A percentile compares a stretch with the other conserved stretches of the same genome.
These are phyloP conservation scores for Ophiocordyceps camponoti-saundersi DNA, from an alignment of 2,329 filamentous ascomycete species.

Conservation along the genomic window DNA sequence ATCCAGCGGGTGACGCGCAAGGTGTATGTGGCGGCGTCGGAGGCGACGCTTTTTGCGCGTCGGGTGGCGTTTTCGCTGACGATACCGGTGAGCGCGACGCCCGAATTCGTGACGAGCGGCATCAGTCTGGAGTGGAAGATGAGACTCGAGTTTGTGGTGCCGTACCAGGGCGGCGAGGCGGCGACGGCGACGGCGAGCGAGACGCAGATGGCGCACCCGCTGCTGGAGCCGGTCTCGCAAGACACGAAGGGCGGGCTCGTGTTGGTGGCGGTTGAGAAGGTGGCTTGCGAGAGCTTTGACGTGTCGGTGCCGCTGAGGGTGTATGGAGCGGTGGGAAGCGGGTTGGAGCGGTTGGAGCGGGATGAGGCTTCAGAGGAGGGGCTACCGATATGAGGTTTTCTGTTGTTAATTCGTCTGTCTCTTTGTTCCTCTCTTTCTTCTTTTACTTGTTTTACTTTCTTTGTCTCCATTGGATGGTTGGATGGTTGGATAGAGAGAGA, in stretches of 20 bases:
- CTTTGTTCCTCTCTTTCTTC: no score
- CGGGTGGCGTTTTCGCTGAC: conserved; percentile 67
- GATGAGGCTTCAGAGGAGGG: conserved; percentile 35
- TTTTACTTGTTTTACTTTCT: background rate
- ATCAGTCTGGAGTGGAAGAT: conserved; percentile 80
- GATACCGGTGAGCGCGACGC: conserved; percentile 69
- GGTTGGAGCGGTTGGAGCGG: conserved; percentile 36
- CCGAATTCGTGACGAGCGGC: conserved; percentile 82
- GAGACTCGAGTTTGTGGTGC: conserved; percentile 81
- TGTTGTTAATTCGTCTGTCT: background rate
- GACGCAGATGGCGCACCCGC: conserved; percentile 16
- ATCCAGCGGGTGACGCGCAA: conserved; percentile 77
- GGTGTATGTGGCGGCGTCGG: conserved; percentile 59
- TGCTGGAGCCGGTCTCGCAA: conserved; percentile 65
- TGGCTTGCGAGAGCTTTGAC: conserved; percentile 81
- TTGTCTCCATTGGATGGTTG: background rate
- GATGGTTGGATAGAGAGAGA: background rate
- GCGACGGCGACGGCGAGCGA: conserved; percentile 5
- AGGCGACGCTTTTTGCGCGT: conserved; percentile 67
- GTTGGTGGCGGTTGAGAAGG: conserved; percentile 58
- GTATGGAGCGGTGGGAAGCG: conserved; percentile 47
- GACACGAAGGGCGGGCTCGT: conserved; percentile 63
- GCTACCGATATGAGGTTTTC: conserved; percentile 16
- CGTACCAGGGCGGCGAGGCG: conserved; percentile 24
- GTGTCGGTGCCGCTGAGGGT: conserved; percentile 71